Conservation (phyloP, 1,284 basidiomycete genomes). For the Ceratobasidium sp. region DNA sequence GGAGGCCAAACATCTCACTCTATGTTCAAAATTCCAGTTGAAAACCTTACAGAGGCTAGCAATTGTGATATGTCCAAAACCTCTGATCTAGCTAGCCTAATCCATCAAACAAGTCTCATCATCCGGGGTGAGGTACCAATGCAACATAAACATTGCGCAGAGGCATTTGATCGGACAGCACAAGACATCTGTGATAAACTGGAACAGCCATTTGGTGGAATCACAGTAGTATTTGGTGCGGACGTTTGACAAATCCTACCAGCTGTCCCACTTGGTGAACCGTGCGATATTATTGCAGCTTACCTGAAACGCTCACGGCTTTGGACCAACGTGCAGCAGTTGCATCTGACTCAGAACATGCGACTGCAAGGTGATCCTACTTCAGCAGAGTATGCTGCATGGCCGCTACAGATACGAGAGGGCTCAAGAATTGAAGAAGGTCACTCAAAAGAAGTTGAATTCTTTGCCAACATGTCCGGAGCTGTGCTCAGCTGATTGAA, state of each 20-base stretch:
- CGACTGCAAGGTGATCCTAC: constrained; percentile 46
- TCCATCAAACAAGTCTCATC: constrained; percentile 47
- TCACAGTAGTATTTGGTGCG: constrained; percentile 53
- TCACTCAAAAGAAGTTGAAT: constrained; percentile 50
- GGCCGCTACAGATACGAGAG: constrained; percentile 55
- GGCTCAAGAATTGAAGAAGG: constrained; percentile 45
- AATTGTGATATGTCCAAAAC: constrained; percentile 45
- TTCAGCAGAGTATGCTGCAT: constrained; percentile 51
- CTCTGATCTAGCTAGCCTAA: constrained; percentile 47
- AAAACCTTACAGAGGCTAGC: constrained; percentile 46
- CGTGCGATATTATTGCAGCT: constrained; percentile 51
- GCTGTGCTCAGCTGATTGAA: constrained; percentile 47
- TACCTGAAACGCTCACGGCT: constrained; percentile 51
- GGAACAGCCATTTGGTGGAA: constrained; percentile 52
- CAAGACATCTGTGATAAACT: constrained; percentile 47
- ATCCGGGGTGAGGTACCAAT: constrained; percentile 55
- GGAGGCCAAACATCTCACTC: constrained; percentile 57
- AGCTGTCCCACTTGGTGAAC: constrained; percentile 51
- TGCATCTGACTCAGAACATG: constrained; percentile 53
- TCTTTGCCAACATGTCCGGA: constrained; percentile 47
- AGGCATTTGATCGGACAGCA: constrained; percentile 51
- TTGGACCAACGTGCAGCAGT: constrained; percentile 49
- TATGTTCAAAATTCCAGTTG: constrained; percentile 55
- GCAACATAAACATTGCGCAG: constrained; percentile 49
- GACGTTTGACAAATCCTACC: constrained; percentile 56